Conservation (phyloP, 1,284 basidiomycete genomes). For the Coniferiporia sulphurascens region DNA sequence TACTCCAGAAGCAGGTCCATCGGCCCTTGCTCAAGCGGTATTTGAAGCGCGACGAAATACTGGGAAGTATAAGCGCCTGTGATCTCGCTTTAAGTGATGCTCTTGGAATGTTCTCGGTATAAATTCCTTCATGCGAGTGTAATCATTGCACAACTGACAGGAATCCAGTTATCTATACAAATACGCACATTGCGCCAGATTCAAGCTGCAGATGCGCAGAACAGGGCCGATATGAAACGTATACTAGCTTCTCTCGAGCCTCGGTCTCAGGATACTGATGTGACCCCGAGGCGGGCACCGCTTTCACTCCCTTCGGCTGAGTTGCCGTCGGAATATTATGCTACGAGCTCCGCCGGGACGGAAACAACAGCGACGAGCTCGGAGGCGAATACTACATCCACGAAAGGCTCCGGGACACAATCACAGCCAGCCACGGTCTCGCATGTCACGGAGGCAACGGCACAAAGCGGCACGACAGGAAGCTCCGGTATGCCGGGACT, state of each 20-base stretch:
- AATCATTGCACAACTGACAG: conserved; percentile 8
- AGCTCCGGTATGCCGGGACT: not conserved
- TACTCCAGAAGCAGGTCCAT: conserved; percentile 56
- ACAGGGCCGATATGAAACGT: conserved; percentile 21
- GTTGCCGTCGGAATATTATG: conserved; percentile 28
- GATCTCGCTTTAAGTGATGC: conserved; percentile 51
- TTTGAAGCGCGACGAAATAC: conserved; percentile 69
- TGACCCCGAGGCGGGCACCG: conserved; percentile 19
- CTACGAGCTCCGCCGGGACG: conserved; percentile 9
- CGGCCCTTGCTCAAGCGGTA: conserved; percentile 77
- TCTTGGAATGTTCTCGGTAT: conserved; percentile 50
- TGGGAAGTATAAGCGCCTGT: conserved; percentile 48
- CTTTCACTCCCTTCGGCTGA: conserved; percentile 17
- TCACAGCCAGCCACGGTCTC: not conserved
- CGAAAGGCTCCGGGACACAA: not conserved
- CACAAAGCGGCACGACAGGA: not conserved
- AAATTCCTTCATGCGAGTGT: conserved; percentile 23
- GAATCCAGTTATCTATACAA: conserved; percentile 42
- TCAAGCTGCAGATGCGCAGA: conserved; percentile 30
- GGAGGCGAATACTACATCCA: not conserved
- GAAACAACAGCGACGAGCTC: not conserved
- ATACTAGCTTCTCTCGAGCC: conserved; percentile 25
- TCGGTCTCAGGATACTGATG: conserved; percentile 22
- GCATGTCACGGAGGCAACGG: not conserved
- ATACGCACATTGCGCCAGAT: conserved; percentile 57